A percentile compares a stretch with the other conserved stretches of the same genome.
These are phyloP conservation scores for Auxenochlorella pyrenoidosa DNA, from an alignment of 139 green algal genomes.

Conservation along the genomic window DNA sequence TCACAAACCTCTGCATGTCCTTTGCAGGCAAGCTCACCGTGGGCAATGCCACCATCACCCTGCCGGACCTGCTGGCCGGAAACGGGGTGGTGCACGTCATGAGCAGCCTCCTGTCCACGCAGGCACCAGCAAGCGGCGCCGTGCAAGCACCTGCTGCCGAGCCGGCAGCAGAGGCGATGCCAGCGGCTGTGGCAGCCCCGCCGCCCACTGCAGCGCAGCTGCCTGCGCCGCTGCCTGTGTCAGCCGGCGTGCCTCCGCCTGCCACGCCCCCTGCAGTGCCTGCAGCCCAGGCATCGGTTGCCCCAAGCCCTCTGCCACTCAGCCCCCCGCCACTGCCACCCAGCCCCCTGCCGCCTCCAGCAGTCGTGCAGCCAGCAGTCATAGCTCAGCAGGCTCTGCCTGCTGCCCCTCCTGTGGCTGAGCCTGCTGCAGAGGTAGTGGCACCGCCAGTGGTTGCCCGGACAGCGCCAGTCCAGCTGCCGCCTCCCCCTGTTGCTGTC, in stretches of 20 bases:
- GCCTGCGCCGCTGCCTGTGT: not conserved
- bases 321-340: not conserved
- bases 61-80: constrained; percentile 1
- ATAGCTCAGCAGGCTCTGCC: not conserved
- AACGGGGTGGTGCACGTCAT: constrained; percentile 25
- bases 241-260: not conserved
- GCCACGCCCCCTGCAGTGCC: not conserved
- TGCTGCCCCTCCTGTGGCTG: not conserved
- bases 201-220: not conserved
- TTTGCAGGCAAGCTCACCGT: constrained; percentile 7
- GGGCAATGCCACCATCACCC: not conserved
- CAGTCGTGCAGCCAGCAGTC: not conserved
- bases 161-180: not conserved
- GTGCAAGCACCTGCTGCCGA: not conserved
- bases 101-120: not conserved
- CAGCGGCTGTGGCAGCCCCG: not conserved
- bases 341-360: not conserved
- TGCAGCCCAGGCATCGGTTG: not conserved
- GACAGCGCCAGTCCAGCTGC: not conserved
- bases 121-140: not conserved
- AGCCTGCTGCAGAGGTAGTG: not conserved
- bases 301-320: not conserved
- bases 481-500: not conserved
- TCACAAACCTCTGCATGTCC: not conserved
- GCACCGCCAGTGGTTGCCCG: not conserved